Conservation (phyloP, 345 rosid genomes). For the Rhizophora mangle region DNA sequence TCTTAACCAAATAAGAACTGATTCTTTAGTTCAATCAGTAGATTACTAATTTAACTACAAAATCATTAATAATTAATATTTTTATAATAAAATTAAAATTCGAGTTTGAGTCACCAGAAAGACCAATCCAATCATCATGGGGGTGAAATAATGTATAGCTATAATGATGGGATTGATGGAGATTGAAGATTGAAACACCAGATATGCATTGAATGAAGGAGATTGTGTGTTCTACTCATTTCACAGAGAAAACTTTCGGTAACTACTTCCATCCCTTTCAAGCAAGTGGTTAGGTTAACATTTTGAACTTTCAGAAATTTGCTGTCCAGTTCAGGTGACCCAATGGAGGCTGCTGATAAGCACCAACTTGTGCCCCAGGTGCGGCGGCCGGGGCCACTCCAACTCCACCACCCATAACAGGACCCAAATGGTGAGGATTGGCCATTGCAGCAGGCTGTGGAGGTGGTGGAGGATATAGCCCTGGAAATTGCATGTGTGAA, state of each 20-base stretch:
- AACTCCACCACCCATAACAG: constrained; percentile 81
- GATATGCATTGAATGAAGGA: constrained; percentile 23
- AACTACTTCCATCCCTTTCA: constrained; percentile 30
- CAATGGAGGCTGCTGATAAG: constrained; percentile 85
- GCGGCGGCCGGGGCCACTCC: constrained; percentile 65
- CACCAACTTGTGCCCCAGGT: constrained; percentile 74
- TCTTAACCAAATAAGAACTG: too few relatives aligned
- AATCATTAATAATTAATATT: too few relatives aligned
- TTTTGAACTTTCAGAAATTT: constrained; percentile 57
- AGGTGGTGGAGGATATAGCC: constrained; percentile 55
- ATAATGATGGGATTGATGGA: too few relatives aligned
- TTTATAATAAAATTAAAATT: too few relatives aligned
- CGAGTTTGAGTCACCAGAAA: too few relatives aligned
- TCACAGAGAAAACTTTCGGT: constrained; percentile 27
- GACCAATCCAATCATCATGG: too few relatives aligned
- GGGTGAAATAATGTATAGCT: too few relatives aligned
- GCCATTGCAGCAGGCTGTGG: constrained; percentile 68
- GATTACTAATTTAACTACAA: too few relatives aligned
- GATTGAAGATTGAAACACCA: constrained; percentile 5
- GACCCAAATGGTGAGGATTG: constrained; percentile 71
- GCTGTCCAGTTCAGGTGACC: constrained; percentile 91
- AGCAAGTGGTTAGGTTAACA: constrained; percentile 21
- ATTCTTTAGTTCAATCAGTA: too few relatives aligned
- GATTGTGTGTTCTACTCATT: constrained; percentile 16
- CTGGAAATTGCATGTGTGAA: constrained; percentile 88